Base-by-base conservation (phyloP, 768 basidiomycete species). In the Mycena epipterygia region DNA sequence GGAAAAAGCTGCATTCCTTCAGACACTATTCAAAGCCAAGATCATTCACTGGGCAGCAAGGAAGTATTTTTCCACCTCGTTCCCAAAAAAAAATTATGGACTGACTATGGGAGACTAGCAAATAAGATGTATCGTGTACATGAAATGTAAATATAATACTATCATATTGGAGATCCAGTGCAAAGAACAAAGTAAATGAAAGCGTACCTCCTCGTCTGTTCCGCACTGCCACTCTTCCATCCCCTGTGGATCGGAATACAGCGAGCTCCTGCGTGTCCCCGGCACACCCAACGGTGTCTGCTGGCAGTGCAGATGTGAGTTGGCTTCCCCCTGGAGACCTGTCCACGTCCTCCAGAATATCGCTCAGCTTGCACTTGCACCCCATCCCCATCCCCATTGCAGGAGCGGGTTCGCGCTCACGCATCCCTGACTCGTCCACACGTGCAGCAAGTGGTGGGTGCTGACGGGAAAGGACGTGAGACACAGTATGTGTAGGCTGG, bases 151-250 rank as follows among this genome's bases (percentile, higher is more conserved):
- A n/a, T n/a, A n/a, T n/a, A n/a, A n/a, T n/a, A n/a, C n/a, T n/a
- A n/a, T n/a, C n/a, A n/a, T n/a, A n/a, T n/a, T n/a, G n/a, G n/a
- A 29, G 17, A 32, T 37, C 21, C 19, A 29, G 23, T 13, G 6
- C 5, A n/a, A 39, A 44, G 32, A 32, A 41, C n/a, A 23, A 3
- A 39, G 25, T 7, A 52, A 30, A 35, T 41, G 23, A 32, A 59
- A 8, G 19, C 68, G 6, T 9, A 70, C 69, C 51, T 70, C 69
- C 49, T 60, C 69, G 42, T 70, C 63, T 23, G 64, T 66, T 16
- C 37, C 70, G 37, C 64, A 27, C 0, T 64, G 49, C 70, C 70
- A 66, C 44, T 71, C 70, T 32, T 71, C 70, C 70, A 71, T 66
- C 39, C 70, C 69, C 33, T 64, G 41, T 30, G 64, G 64, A 46